Percentiles rank a stretch among this genome's conserved stretches.
Evolutionary conservation across 495 filamentous ascomycete genomes (phyloP).

Genomic region (Aspergillus avenaceus): DNA sequence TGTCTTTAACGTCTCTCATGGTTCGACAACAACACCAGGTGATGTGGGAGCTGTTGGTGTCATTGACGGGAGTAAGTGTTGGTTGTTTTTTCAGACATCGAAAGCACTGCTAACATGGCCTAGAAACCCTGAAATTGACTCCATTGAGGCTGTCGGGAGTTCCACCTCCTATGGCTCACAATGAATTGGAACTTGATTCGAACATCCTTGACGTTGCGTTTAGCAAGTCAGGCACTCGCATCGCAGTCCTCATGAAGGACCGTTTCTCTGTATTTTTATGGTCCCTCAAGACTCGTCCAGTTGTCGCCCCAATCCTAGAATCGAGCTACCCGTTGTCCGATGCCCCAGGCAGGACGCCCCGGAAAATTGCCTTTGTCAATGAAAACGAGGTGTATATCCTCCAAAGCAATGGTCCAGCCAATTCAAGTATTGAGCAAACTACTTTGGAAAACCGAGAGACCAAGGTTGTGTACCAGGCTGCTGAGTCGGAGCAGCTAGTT

Average conservation of each 20-base stretch:
- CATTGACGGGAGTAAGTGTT: conserved; percentile 70
- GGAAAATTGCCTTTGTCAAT: conserved; percentile 41
- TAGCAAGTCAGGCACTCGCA: conserved; percentile 56
- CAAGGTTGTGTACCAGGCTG: conserved; percentile 26
- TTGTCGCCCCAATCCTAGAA: conserved; percentile 40
- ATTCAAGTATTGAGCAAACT: conserved; percentile 33
- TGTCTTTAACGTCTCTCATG: conserved; percentile 60
- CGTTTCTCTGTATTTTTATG: conserved; percentile 64
- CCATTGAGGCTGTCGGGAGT: conserved; percentile 79
- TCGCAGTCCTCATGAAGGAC: conserved; percentile 66
- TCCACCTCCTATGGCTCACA: conserved; percentile 88
- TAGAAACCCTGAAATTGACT: conserved; percentile 72
- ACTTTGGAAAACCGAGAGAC: conserved; percentile 34
- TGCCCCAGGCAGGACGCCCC: conserved; percentile 26
- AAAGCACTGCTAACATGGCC: conserved; percentile 4
- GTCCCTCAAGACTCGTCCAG: conserved; percentile 47
- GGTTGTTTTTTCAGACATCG: neutral
- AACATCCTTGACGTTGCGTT: conserved; percentile 73
- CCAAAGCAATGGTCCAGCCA: conserved; percentile 28
- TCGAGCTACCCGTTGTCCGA: conserved; percentile 44
- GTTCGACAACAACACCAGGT: conserved; percentile 63
- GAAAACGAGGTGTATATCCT: conserved; percentile 44
- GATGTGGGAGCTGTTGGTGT: conserved; percentile 82
- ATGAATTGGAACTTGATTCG: conserved; percentile 60
- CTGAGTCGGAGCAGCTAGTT: conserved; percentile 33